A percentile compares a stretch with the other conserved stretches of the same genome.
Evolutionary conservation across 164 flowering plant genomes (phyloP).

Genomic region (Umbellularia californica): DNA sequence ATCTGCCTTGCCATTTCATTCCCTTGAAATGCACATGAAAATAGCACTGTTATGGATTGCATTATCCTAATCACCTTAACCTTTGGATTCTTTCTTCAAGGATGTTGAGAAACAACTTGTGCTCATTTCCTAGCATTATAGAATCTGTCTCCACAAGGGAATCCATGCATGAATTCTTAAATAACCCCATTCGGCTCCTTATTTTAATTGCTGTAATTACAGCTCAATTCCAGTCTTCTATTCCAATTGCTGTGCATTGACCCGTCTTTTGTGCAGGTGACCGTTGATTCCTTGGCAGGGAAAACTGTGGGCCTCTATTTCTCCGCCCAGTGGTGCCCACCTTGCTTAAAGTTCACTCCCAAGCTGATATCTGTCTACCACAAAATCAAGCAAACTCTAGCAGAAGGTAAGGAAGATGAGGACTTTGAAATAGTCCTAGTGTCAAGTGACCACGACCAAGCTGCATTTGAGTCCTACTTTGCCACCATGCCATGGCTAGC

Average conservation of each 20-base stretch:
- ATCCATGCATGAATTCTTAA: no score
- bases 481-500: conserved; percentile 81
- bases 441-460: conserved; percentile 50
- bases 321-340: conserved; percentile 73
- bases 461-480: conserved; percentile 37
- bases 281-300: conserved; percentile 45
- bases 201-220: neutral
- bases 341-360: conserved; percentile 56
- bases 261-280: conserved; percentile 21
- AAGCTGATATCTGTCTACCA: conserved; percentile 52
- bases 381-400: conserved; percentile 36
- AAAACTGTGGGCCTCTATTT: conserved; percentile 75
- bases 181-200: no score
- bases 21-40: no score
- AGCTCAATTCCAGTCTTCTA: neutral
- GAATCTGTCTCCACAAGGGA: no score
- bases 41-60: no score
- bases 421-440: conserved; percentile 63
- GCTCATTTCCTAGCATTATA: no score
- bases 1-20: no score
- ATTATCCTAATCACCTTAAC: no score
- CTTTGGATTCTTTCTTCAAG: no score
- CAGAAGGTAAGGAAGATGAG: conserved; percentile 6
- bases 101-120: no score
- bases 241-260: no score